Base-by-base conservation (phyloP, 805 yeast genomes). In the Hanseniaspora mollemarum region DNA sequence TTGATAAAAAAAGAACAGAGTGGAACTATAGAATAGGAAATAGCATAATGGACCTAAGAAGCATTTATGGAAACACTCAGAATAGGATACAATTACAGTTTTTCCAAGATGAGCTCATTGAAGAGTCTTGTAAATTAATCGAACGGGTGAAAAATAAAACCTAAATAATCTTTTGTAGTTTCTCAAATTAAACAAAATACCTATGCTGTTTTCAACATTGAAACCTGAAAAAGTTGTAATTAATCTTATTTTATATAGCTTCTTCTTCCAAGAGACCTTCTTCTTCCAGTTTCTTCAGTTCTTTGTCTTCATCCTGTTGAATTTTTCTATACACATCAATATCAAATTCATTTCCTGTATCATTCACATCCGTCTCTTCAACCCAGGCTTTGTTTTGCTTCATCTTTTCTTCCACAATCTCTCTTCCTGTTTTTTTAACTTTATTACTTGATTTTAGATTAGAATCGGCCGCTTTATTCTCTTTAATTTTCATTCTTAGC, bases 321-420 rank as follows among this genome's bases (percentile, higher is more conserved):
- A 65, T 60, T 35, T 67, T 66, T 55, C 71, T 71, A 51, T 68
- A 70, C 21, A 71, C 56, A 55, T 71, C 62, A 59, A 71, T 75
- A 64, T 71, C 71, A 18, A 68, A 71, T 7, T 68, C 65, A 12
- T 69, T 69, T 50, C 63, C 58, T 7, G 60, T 58, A 28, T 58
- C 61, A 37, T 60, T 64, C 21, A 43, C 31, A 32, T 50, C 57
- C 51, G 68, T 75, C 28, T 60, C 67, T 39, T 71, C 77, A 29
- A 77, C 83, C 54, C 78, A 67, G 25, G 71, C 73, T 55, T 71
- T 69, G 62, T 76, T 74, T 61, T 80, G 85, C 51, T 60, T 66
- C 63, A 72, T 79, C 65, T 77, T 74, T 66, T 76, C 75, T 65
- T 76, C 68, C 44, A 84, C 73, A 46, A 81, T 68, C 64, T 84